Conservation (phyloP, 2,329 filamentous ascomycete genomes). For the Cladosporium colombiae region DNA sequence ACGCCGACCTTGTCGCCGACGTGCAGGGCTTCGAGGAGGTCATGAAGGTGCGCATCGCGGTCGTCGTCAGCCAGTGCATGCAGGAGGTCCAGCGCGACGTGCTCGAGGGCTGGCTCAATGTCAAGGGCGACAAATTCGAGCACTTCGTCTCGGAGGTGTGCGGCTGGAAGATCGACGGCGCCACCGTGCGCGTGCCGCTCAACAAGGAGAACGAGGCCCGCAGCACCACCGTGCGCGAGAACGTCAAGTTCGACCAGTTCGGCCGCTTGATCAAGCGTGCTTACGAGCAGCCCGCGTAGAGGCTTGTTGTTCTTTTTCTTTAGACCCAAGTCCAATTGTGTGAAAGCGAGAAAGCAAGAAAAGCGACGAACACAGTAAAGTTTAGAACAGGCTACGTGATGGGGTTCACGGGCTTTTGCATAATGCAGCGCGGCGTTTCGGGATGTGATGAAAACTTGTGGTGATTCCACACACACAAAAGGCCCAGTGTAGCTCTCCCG, state of each 20-base stretch:
- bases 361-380: conserved; percentile 2
- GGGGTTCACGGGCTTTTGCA: conserved; percentile 15
- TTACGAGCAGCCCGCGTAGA: conserved; percentile 74
- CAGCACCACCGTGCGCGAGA: conserved; percentile 92
- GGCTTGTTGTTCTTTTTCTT: background rate
- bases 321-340: background rate
- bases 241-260: conserved; percentile 89
- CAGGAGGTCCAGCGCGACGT: conserved; percentile 62
- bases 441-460: conserved; percentile 11
- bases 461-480: conserved; percentile 11
- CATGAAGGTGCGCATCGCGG: conserved; percentile 85
- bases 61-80: conserved; percentile 83
- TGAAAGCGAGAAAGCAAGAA: background rate
- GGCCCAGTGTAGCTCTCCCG: conserved; percentile 5
- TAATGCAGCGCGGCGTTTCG: conserved; percentile 21
- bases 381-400: conserved; percentile 13
- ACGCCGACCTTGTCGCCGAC: conserved; percentile 92
- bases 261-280: conserved; percentile 76
- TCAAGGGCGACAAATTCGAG: conserved; percentile 50
- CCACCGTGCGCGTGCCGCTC: conserved; percentile 71
- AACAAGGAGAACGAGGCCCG: conserved; percentile 98
- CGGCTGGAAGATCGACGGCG: conserved; percentile 76
- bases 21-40: conserved; percentile 93
- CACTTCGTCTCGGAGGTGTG: conserved; percentile 58
- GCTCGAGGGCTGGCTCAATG: conserved; percentile 53